Base-by-base conservation (phyloP, 495 filamentous ascomycete species). In the Daldinia decipiens region DNA sequence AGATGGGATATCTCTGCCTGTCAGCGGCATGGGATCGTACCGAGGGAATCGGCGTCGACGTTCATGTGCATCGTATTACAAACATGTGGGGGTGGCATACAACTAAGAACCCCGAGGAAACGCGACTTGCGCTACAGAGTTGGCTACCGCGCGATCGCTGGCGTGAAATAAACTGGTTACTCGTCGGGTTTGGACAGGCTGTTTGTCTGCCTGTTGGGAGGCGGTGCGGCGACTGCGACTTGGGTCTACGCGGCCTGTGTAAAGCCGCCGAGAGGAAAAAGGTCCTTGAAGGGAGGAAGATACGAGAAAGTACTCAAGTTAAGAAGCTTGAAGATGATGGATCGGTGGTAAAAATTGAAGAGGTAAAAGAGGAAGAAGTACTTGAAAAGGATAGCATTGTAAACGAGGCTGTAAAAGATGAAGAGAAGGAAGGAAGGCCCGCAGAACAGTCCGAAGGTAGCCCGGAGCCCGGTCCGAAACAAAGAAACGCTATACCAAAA, bases 1-100 rank as follows among this genome's bases (percentile, higher is more conserved):
- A 99, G 81, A 99, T 99, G 95, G 95, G 92, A 19, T 93, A 96
- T 75, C 86, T 99, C 4, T 97, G 93, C 79, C 87, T 98, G 86
- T 90, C 82, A 11, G 86, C 81, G 6, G 87, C 87, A 3, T 90
- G 88, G 89, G 81, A 79, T 59, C 76, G 83, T 26, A 84, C 84
- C 5, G 83, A 87, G 62, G 88, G 89, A 0, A 87, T 91, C 65
- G 89, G 89, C 26, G 89, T 91, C 34, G 89, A 91, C 77, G 87
- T 90, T 34, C 88, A 90, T 71, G 88, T 90, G 11, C 87, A 98
- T 79, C 89, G 95, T 31, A 97, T 99, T 74, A 94, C 94, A 50
- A 99, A 99, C 82, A 82, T 97, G 27, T 98, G 95, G 95, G 91
- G 92, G 7, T 99, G 95, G 95, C 84, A 95, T 76, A 50, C 70